Evolutionary conservation across 2,329 filamentous ascomycete genomes (phyloP).

Genomic region (Talaromyces sp.): DNA sequence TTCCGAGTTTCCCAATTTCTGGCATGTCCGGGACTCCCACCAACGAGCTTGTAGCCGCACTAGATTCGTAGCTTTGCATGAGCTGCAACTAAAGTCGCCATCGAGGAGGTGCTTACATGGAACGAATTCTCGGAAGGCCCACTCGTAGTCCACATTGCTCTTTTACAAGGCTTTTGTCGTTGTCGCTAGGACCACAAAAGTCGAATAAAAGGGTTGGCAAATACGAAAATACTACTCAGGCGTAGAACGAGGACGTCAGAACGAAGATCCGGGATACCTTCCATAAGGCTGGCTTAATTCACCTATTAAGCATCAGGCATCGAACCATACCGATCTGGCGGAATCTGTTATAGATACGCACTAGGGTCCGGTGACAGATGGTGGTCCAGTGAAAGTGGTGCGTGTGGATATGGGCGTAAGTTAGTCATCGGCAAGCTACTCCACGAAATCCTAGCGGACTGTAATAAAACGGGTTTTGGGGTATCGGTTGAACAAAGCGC

Average conservation of each 20-base stretch:
- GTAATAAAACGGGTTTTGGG: slow-evolving; percentile 4
- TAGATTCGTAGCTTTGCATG: not conserved
- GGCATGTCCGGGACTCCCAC: not conserved
- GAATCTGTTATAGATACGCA: not conserved
- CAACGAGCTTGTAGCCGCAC: slow-evolving; percentile 3
- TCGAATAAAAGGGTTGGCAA: not conserved
- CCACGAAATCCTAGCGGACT: not conserved
- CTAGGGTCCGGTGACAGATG: not conserved
- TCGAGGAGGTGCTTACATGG: not conserved
- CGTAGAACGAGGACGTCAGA: not conserved
- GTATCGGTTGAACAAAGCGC: slow-evolving; percentile 8
- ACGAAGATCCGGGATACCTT: not conserved
- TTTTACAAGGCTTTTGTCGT: slow-evolving; percentile 1
- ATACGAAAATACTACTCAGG: not conserved
- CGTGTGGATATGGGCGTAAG: not conserved
- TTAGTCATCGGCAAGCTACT: slow-evolving; percentile 7
- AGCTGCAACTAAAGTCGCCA: not conserved
- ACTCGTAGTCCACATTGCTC: not conserved
- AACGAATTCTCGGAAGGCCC: slow-evolving; percentile 1
- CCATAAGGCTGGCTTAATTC: not conserved
- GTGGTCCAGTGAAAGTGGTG: not conserved
- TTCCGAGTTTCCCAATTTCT: not conserved
- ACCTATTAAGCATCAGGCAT: not conserved
- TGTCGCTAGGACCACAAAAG: not conserved
- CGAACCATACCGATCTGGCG: not conserved